phyloP scores from a whole-genome alignment of 805 yeast genomes.

The Citeromyces matritensis region DNA sequence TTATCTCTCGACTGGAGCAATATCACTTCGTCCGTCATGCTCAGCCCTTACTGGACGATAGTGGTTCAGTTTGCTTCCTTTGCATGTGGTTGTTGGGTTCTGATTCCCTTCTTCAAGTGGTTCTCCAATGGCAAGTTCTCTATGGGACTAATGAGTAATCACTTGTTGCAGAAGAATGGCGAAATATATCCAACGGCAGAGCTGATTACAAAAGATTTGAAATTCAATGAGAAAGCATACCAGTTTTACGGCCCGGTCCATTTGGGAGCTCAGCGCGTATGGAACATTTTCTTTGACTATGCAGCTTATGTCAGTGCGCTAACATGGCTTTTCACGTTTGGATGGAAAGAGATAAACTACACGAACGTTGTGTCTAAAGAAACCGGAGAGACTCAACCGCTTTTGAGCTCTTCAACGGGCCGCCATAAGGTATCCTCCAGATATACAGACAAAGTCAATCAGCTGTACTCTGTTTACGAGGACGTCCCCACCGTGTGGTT shows the following conservation, averaged over 20 bases:
- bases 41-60: slow-evolving; percentile 36
- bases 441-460: slow-evolving; percentile 27
- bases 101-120: slow-evolving; percentile 32
- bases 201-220: slow-evolving; percentile 21
- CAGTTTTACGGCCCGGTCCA: slow-evolving; percentile 26
- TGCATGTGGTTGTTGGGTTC: slow-evolving; percentile 29
- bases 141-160: slow-evolving; percentile 31
- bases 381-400: slow-evolving; percentile 11
- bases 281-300: slow-evolving; percentile 37
- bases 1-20: slow-evolving; percentile 38
- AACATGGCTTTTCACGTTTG: slow-evolving; percentile 22
- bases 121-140: slow-evolving; percentile 12
- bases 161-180: slow-evolving; percentile 21
- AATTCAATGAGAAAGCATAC: slow-evolving; percentile 29
- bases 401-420: too few relatives aligned
- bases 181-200: slow-evolving; percentile 23
- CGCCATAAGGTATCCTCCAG: slow-evolving; percentile 5
- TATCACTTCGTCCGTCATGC: slow-evolving; percentile 31
- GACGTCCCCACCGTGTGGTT: slow-evolving; percentile 32
- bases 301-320: slow-evolving; percentile 35
- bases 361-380: slow-evolving; percentile 1
- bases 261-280: slow-evolving; percentile 30
- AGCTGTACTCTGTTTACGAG: slow-evolving; percentile 19
- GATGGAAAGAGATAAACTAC: slow-evolving; percentile 8
- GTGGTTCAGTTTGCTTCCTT: slow-evolving; percentile 31